phyloP scores from a whole-genome alignment of 2,329 filamentous ascomycete genomes.

The Coniochaeta sp. region DNA sequence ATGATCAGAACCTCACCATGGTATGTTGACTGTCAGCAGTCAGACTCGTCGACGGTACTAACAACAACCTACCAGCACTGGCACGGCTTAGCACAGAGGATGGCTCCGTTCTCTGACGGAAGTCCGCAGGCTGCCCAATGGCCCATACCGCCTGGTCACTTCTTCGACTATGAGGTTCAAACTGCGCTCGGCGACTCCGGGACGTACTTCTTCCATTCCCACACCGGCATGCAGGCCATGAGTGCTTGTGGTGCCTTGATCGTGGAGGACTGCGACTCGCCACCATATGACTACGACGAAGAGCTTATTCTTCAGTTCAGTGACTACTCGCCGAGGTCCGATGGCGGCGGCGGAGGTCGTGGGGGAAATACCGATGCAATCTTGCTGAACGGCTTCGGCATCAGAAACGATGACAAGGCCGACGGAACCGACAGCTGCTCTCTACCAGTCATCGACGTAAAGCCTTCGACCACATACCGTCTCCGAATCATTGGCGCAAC shows the following conservation, averaged over 20 bases:
- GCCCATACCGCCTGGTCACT: conserved; percentile 55
- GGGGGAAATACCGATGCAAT: conserved; percentile 44
- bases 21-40: conserved; percentile 22
- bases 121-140: conserved; percentile 54
- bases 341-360: conserved; percentile 48
- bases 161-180: conserved; percentile 61
- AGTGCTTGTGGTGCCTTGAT: conserved; percentile 52
- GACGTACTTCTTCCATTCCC: conserved; percentile 64
- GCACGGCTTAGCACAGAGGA: conserved; percentile 56
- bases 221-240: conserved; percentile 55
- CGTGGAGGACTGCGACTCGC: conserved; percentile 39
- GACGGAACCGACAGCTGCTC: conserved; percentile 27
- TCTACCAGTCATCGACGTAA: conserved; percentile 47
- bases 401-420: conserved; percentile 28
- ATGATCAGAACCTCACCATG: conserved; percentile 48
- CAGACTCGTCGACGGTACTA: neutral
- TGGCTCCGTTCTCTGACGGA: conserved; percentile 59
- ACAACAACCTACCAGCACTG: conserved; percentile 55
- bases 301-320: conserved; percentile 48
- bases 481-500: conserved; percentile 53
- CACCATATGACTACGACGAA: conserved; percentile 55
- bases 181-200: conserved; percentile 46
- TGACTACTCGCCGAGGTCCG: conserved; percentile 51
- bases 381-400: conserved; percentile 49
- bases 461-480: conserved; percentile 54